These are phyloP conservation scores for Oenanthe sinensis DNA, from an alignment of 129 eudicot species.

Conservation along the genomic window DNA sequence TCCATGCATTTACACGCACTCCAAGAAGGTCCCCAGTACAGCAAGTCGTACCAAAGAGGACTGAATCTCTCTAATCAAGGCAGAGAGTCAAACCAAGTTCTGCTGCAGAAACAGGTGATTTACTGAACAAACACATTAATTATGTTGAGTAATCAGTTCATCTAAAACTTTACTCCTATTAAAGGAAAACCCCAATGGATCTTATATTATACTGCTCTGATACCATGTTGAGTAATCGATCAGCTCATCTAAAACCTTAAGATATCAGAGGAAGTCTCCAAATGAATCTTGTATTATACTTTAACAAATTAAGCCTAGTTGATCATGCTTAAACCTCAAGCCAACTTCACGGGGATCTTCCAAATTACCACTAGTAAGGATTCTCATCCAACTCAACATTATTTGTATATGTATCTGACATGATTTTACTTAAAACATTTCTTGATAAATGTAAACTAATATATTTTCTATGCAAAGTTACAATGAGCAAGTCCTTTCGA, in stretches of 20 bases:
- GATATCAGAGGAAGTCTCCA: too few relatives aligned
- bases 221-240: too few relatives aligned
- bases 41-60: slow-evolving; percentile 8
- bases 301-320: not conserved
- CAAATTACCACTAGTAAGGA: slow-evolving; percentile 1
- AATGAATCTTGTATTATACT: too few relatives aligned
- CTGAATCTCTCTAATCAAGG: slow-evolving; percentile 13
- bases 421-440: not conserved
- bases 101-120: not conserved
- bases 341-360: slow-evolving; percentile 13
- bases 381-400: not conserved
- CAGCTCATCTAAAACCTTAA: too few relatives aligned
- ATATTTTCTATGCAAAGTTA: not conserved
- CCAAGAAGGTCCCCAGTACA: not conserved
- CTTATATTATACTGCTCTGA: too few relatives aligned
- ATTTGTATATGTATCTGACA: not conserved
- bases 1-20: too few relatives aligned
- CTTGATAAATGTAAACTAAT: not conserved
- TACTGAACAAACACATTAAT: not conserved
- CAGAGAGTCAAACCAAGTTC: not conserved
- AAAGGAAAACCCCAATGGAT: too few relatives aligned
- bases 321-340: not conserved
- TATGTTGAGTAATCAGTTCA: too few relatives aligned
- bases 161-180: too few relatives aligned
- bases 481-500: not conserved